These are phyloP conservation scores for Passalora sequoiae DNA, from an alignment of 2,329 filamentous ascomycete species.

Conservation along the genomic window DNA sequence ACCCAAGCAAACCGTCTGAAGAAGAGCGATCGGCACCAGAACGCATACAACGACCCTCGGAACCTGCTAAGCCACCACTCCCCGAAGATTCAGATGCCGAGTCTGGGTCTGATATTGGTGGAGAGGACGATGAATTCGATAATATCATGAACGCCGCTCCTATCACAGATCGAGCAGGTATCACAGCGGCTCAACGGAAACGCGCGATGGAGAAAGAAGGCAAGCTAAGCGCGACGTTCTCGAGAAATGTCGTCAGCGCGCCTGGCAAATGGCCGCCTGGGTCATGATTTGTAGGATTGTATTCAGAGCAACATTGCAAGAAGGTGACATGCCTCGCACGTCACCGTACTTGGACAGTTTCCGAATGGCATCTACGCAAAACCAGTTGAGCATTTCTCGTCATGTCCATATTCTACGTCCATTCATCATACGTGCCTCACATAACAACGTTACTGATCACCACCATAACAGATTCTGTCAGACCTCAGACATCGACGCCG, in stretches of 20 bases:
- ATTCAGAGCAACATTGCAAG: no score
- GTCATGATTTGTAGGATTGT: no score
- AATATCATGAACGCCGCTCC: slow-evolving; percentile 88
- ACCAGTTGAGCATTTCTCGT: no score
- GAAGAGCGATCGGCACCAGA: slow-evolving; percentile 54
- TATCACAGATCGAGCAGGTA: slow-evolving; percentile 78
- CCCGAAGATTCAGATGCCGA: slow-evolving; percentile 58
- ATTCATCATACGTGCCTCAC: no score
- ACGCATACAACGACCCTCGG: slow-evolving; percentile 55
- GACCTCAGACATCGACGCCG: no score
- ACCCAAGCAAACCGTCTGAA: slow-evolving; percentile 36
- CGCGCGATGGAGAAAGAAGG: slow-evolving; percentile 45
- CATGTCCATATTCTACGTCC: no score
- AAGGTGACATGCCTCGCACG: no score
- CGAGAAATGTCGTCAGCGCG: slow-evolving; percentile 45
- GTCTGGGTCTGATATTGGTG: slow-evolving; percentile 64
- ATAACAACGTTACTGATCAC: no score
- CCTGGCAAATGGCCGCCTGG: slow-evolving; percentile 41
- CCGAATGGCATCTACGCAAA: no score
- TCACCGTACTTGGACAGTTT: no score
- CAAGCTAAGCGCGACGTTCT: slow-evolving; percentile 45
- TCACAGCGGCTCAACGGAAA: slow-evolving; percentile 56
- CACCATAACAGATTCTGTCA: no score
- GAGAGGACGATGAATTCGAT: slow-evolving; percentile 76
- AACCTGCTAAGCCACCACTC: slow-evolving; percentile 35